A percentile compares a stretch with the other conserved stretches of the same genome.
phyloP scores from a whole-genome alignment of 768 basidiomycete species.

The Punctularia strigosozonata region DNA sequence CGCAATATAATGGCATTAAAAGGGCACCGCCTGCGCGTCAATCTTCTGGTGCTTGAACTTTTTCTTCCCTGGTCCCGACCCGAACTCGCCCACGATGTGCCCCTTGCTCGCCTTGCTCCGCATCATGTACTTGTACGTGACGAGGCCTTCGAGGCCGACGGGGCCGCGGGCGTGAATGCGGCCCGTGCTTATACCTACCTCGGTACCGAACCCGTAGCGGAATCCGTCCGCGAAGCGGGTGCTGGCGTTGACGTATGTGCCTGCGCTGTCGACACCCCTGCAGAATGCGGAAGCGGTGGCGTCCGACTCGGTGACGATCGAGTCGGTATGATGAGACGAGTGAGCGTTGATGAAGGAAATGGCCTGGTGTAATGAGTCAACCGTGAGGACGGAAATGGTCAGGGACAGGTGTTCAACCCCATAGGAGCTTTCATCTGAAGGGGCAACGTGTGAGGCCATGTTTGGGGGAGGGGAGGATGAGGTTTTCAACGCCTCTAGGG shows the following conservation, averaged over 20 bases:
- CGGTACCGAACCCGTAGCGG: slow-evolving; percentile 93
- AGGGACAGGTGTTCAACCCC: slow-evolving; percentile 82
- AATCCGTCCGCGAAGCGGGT: slow-evolving; percentile 97
- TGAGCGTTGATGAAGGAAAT: slow-evolving; percentile 86
- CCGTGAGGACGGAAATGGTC: slow-evolving; percentile 67
- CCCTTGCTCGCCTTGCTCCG: slow-evolving; percentile 62
- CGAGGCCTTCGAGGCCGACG: slow-evolving; percentile 86
- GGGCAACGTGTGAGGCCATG: slow-evolving; percentile 33
- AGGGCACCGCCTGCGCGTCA: slow-evolving; percentile 31
- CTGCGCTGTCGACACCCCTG: slow-evolving; percentile 82
- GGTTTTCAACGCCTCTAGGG: slow-evolving; percentile 45
- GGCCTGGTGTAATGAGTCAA: slow-evolving; percentile 62
- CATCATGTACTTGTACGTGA: slow-evolving; percentile 95
- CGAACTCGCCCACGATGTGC: slow-evolving; percentile 84
- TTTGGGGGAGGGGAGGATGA: slow-evolving; percentile 18
- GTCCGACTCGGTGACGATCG: slow-evolving; percentile 78
- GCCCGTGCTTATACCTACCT: slow-evolving; percentile 95
- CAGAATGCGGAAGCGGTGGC: slow-evolving; percentile 60
- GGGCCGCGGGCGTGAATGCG: slow-evolving; percentile 95
- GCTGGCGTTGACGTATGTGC: slow-evolving; percentile 89
- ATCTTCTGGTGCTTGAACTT: slow-evolving; percentile 57
- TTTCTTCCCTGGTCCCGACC: slow-evolving; percentile 54
- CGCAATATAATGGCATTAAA: too few species aligned
- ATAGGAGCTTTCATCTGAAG: slow-evolving; percentile 56
- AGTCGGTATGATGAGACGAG: slow-evolving; percentile 92